phyloP scores from a whole-genome alignment of 495 filamentous ascomycete species.

The Penicillium malachiteum region DNA sequence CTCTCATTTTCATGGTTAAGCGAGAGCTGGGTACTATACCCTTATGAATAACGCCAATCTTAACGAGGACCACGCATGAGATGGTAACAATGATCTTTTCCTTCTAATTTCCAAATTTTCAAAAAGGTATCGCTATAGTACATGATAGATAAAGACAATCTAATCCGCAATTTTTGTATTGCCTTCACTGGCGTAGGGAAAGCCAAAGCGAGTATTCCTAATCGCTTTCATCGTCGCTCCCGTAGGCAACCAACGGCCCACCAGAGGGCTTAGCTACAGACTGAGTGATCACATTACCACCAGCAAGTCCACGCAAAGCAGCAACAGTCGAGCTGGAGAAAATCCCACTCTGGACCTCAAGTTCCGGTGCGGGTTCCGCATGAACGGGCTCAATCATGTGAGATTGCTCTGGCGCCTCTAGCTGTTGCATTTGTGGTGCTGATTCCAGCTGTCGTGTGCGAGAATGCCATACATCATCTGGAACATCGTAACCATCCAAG shows the following conservation, averaged over 20 bases:
- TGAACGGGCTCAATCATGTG: conserved; percentile 43
- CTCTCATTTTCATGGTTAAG: conserved; percentile 29
- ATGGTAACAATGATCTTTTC: conserved; percentile 7
- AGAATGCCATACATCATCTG: conserved; percentile 92
- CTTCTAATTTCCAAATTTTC: conserved; percentile 3
- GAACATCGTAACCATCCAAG: conserved; percentile 86
- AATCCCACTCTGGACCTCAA: conserved; percentile 56
- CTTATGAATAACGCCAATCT: conserved; percentile 21
- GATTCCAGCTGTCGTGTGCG: conserved; percentile 51
- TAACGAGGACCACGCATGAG: conserved; percentile 9
- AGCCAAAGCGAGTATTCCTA: conserved; percentile 18
- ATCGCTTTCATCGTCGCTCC: conserved; percentile 81
- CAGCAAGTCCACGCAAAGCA: conserved; percentile 57
- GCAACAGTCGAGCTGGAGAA: conserved; percentile 78
- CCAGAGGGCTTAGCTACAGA: conserved; percentile 28
- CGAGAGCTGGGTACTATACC: conserved; percentile 34
- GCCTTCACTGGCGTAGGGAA: no score
- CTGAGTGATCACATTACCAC: conserved; percentile 39
- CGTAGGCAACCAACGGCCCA: conserved; percentile 84
- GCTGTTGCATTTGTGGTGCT: conserved; percentile 32
- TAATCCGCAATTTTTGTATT: no score
- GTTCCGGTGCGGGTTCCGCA: conserved; percentile 13
- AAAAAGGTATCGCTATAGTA: conserved; percentile 43
- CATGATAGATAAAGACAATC: conserved; percentile 18
- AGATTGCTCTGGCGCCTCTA: conserved; percentile 46